Evolutionary conservation across 495 filamentous ascomycete species (phyloP).

Genomic region (Podospora appendiculata): DNA sequence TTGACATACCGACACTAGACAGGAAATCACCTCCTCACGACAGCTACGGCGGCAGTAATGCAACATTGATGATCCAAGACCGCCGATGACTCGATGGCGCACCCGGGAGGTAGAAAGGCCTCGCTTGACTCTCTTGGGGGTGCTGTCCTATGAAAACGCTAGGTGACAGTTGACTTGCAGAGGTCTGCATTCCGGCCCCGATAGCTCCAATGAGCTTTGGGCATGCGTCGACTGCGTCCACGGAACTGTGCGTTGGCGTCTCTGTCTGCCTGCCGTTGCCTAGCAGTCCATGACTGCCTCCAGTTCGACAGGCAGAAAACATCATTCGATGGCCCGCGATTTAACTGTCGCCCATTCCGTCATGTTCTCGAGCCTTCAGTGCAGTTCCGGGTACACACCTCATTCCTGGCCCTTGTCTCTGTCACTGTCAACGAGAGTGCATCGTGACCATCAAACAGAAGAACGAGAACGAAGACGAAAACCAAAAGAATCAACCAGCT

Average conservation of each 20-base stretch:
- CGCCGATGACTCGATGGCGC: conserved; percentile 19
- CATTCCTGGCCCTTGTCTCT: background rate
- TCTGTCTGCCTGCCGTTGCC: conserved; percentile 15
- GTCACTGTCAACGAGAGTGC: background rate
- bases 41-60: background rate
- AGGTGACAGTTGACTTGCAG: conserved; percentile 17
- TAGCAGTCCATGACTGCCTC: conserved; percentile 12
- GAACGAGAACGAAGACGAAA: background rate
- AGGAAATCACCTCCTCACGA: background rate
- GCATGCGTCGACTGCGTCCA: conserved; percentile 4
- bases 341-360: conserved; percentile 1
- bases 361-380: conserved; percentile 7
- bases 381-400: background rate
- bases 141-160: conserved; percentile 18
- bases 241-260: conserved; percentile 18
- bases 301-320: conserved; percentile 4
- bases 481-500: background rate
- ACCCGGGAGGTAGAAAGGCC: conserved; percentile 1
- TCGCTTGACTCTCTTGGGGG: conserved; percentile 7
- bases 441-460: background rate
- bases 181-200: conserved; percentile 17
- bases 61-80: conserved; percentile 2
- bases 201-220: conserved; percentile 18
- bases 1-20: no score
- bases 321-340: conserved; percentile 2